phyloP scores from a whole-genome alignment of 148 eudicot species.

The Dysphania ambrosioides region DNA sequence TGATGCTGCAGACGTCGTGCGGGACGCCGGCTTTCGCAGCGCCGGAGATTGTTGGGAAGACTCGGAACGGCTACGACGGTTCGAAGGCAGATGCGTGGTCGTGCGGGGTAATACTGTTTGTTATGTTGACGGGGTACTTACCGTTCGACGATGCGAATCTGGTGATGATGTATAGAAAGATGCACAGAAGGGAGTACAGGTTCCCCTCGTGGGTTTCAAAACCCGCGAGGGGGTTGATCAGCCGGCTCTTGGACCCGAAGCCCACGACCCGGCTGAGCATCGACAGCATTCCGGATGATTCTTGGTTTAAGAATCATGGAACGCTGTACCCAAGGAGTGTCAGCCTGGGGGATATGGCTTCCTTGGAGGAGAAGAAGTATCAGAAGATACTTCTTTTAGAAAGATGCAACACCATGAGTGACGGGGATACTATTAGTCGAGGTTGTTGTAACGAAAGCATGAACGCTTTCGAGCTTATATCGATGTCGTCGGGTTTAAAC shows the following conservation, averaged over 20 bases:
- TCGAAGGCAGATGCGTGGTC: slow-evolving; percentile 84
- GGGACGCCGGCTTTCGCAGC: slow-evolving; percentile 61
- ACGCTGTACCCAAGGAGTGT: slow-evolving; percentile 20
- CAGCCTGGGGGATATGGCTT: slow-evolving; percentile 34
- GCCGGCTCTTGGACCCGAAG: slow-evolving; percentile 61
- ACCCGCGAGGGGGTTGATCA: slow-evolving; percentile 42
- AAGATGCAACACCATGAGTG: background rate
- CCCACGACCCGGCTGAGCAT: slow-evolving; percentile 54
- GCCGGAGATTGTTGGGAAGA: slow-evolving; percentile 57
- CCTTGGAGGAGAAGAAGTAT: slow-evolving; percentile 30
- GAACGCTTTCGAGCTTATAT: slow-evolving; percentile 79
- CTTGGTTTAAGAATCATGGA: slow-evolving; percentile 54
- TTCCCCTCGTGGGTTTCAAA: slow-evolving; percentile 53
- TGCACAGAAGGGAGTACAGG: slow-evolving; percentile 42
- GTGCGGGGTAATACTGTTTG: slow-evolving; percentile 68
- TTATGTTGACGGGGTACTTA: slow-evolving; percentile 49
- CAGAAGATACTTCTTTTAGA: too few species aligned
- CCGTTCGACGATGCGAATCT: slow-evolving; percentile 73
- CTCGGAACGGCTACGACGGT: slow-evolving; percentile 57
- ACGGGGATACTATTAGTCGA: background rate
- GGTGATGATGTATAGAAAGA: slow-evolving; percentile 57
- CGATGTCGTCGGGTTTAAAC: slow-evolving; percentile 72
- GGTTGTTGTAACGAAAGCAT: slow-evolving; percentile 7
- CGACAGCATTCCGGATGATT: slow-evolving; percentile 36
- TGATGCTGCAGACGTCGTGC: slow-evolving; percentile 61